These are phyloP conservation scores for Aspergillus fumigatus DNA, from an alignment of 2,329 filamentous ascomycete species.

Conservation along the genomic window DNA sequence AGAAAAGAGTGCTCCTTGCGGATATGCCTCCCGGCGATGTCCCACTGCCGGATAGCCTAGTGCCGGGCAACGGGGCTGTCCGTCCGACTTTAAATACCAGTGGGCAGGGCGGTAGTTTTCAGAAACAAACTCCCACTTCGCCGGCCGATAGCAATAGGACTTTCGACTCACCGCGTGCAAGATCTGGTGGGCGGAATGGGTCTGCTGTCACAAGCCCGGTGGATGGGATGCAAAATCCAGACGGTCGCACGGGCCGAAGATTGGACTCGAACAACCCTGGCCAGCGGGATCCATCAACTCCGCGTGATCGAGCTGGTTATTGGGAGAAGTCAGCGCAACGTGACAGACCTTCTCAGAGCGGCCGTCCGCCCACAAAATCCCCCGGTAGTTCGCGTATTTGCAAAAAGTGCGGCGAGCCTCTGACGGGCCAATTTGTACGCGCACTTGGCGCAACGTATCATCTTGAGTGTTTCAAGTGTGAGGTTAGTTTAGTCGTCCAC, in stretches of 20 bases:
- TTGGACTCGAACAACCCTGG: conserved; percentile 25
- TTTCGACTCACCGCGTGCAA: conserved; percentile 33
- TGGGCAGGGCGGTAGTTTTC: conserved; percentile 32
- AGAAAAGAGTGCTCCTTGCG: conserved; percentile 18
- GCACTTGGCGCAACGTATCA: conserved; percentile 92
- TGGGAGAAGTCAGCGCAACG: conserved; percentile 32
- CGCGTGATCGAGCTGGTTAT: conserved; percentile 25
- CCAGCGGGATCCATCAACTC: conserved; percentile 19
- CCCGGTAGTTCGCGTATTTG: conserved; percentile 51
- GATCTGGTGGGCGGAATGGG: conserved; percentile 21
- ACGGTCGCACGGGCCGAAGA: conserved; percentile 27
- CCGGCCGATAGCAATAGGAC: conserved; percentile 33
- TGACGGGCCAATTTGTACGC: conserved; percentile 94
- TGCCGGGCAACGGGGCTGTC: conserved; percentile 39
- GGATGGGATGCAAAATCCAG: conserved; percentile 25
- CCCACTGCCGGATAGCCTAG: conserved; percentile 37
- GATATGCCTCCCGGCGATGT: conserved; percentile 42
- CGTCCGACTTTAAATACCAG: conserved; percentile 34
- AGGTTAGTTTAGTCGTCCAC: conserved; percentile 56
- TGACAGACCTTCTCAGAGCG: conserved; percentile 34
- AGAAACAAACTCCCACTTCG: conserved; percentile 38
- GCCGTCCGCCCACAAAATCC: conserved; percentile 34
- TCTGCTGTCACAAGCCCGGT: conserved; percentile 16
- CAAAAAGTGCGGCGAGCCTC: conserved; percentile 80
- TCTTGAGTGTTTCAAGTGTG: conserved; percentile 95